A percentile compares a stretch with the other conserved stretches of the same genome.
phyloP scores from a whole-genome alignment of 2,329 filamentous ascomycete species.

The Chaetothyriales sp. region DNA sequence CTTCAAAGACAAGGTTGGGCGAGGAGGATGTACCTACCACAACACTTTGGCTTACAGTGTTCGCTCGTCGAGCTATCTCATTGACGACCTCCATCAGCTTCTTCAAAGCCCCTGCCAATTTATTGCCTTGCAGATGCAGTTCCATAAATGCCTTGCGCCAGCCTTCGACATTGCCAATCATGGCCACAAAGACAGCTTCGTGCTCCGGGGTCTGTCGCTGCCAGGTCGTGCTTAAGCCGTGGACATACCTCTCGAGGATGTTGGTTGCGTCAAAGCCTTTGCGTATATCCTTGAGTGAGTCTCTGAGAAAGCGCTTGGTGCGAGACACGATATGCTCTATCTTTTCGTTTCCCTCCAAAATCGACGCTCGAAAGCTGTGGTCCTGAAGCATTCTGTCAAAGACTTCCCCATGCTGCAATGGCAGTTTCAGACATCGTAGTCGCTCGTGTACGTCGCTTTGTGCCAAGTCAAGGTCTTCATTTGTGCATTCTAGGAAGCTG shows the following conservation, averaged over 20 bases:
- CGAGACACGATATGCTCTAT: conserved; percentile 81
- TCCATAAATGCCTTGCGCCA: conserved; percentile 73
- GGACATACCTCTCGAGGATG: conserved; percentile 64
- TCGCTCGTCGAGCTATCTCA: conserved; percentile 76
- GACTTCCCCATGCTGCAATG: conserved; percentile 65
- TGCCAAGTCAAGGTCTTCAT: conserved; percentile 71
- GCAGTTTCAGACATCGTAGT: conserved; percentile 65
- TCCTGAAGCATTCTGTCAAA: conserved; percentile 86
- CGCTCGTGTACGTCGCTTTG: conserved; percentile 66
- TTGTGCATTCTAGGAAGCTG: conserved; percentile 70
- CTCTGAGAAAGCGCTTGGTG: conserved; percentile 61
- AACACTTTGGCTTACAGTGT: conserved; percentile 55
- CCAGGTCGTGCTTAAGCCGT: conserved; percentile 47
- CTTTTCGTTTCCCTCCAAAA: conserved; percentile 75
- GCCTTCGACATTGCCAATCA: conserved; percentile 84
- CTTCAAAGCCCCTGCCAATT: conserved; percentile 55
- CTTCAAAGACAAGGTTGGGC: background rate
- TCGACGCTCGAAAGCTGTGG: conserved; percentile 63
- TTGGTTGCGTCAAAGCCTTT: conserved; percentile 64
- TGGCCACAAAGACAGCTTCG: conserved; percentile 66
- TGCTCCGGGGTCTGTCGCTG: conserved; percentile 48
- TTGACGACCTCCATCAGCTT: conserved; percentile 64
- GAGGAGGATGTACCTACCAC: background rate
- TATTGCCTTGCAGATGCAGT: conserved; percentile 58
- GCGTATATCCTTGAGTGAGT: conserved; percentile 63